Evolutionary conservation across 371 early-diverging fungal genomes (phyloP).

Genomic region (Nematocida minor): DNA sequence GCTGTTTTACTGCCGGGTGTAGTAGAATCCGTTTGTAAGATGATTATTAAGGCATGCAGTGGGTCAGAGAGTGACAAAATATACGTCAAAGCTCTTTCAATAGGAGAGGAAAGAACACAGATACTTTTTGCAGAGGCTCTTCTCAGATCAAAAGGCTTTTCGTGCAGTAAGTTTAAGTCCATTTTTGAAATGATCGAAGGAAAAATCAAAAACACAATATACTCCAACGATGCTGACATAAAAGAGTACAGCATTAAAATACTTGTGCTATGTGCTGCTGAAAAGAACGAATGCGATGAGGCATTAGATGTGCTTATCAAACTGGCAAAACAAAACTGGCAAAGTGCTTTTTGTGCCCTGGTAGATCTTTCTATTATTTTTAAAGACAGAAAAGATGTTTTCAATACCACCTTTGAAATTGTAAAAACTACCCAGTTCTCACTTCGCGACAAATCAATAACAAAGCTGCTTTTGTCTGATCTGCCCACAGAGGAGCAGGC

Average conservation of each 20-base stretch:
- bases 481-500: background rate
- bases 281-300: background rate
- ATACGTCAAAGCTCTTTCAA: conserved; percentile 5
- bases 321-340: background rate
- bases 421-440: background rate
- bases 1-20: background rate
- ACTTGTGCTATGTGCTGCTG: background rate
- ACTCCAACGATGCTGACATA: background rate
- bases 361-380: conserved; percentile 17
- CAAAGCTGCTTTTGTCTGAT: conserved; percentile 26
- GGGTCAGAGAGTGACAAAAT: background rate
- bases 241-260: background rate
- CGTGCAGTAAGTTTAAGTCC: background rate
- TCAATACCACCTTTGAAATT: background rate
- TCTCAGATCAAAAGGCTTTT: background rate
- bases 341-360: conserved; percentile 18
- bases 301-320: background rate
- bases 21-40: background rate
- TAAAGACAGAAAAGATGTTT: background rate
- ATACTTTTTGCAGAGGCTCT: conserved; percentile 2
- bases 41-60: conserved; percentile 20
- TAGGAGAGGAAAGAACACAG: conserved; percentile 11
- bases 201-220: background rate
- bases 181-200: conserved; percentile 11
- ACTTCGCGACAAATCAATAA: background rate